Conservation (phyloP, 2,329 filamentous ascomycete species). For the Diaporthe ampelina region DNA sequence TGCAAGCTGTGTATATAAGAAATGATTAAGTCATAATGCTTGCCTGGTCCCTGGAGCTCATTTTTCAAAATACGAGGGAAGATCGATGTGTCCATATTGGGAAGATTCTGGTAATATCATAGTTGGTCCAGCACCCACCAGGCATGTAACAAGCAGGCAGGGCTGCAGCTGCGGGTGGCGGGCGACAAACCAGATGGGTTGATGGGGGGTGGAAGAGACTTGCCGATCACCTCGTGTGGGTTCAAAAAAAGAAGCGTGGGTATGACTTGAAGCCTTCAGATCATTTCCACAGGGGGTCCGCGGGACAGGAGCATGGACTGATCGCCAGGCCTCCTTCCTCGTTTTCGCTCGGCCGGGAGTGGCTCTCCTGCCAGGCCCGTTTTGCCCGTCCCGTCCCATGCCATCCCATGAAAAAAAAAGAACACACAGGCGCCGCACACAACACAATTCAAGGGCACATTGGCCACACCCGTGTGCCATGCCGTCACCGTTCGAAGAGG, state of each 20-base stretch:
- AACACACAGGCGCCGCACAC: not conserved
- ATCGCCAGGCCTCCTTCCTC: constrained; percentile 10
- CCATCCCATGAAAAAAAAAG: not conserved
- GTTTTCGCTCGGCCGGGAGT: not conserved
- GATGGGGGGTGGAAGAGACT: not conserved
- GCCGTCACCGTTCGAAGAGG: constrained; percentile 17
- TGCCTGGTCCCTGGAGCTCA: not conserved
- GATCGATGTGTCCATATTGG: not conserved
- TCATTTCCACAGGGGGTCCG: constrained; percentile 10
- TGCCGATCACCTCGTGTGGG: constrained; percentile 33
- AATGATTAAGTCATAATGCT: not conserved
- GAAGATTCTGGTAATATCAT: not conserved
- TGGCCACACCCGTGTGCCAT: not conserved
- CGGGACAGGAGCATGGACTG: constrained; percentile 1
- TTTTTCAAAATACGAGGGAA: constrained; percentile 10
- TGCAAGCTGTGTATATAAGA: not conserved
- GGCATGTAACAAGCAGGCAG: constrained; percentile 9
- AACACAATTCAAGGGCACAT: not conserved
- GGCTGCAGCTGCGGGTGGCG: constrained; percentile 31
- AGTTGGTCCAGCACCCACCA: not conserved
- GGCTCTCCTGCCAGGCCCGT: not conserved
- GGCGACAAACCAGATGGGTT: not conserved
- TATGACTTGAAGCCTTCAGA: constrained; percentile 2
- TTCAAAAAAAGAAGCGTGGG: constrained; percentile 24
- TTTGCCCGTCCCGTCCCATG: constrained; percentile 6